These are phyloP conservation scores for Vitis riparia DNA, from an alignment of 164 flowering plant species.

Conservation along the genomic window DNA sequence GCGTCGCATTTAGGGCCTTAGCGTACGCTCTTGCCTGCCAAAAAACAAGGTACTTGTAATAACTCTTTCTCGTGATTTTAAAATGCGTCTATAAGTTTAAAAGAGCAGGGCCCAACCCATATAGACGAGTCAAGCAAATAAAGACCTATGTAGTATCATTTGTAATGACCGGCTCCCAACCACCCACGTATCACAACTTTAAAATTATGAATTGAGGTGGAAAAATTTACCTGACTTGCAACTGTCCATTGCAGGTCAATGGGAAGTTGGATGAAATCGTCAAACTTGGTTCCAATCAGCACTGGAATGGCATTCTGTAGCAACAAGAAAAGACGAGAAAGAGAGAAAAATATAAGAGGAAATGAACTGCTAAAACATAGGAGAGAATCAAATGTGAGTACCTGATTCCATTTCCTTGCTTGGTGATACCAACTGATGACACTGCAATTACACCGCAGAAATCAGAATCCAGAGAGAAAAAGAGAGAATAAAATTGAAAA, in stretches of 20 bases:
- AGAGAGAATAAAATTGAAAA: too few relatives aligned
- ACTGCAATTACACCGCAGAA: conserved; percentile 25
- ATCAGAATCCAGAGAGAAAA: background rate
- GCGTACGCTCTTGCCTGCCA: conserved; percentile 46
- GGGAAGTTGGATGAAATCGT: conserved; percentile 55
- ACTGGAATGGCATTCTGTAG: conserved; percentile 44
- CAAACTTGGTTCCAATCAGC: conserved; percentile 48
- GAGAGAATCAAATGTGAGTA: conserved; percentile 4
- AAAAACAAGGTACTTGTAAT: background rate
- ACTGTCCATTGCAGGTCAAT: conserved; percentile 52
- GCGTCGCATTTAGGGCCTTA: conserved; percentile 44
- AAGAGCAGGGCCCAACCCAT: too few relatives aligned
- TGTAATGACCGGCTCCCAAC: too few relatives aligned
- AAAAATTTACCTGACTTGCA: conserved; percentile 40
- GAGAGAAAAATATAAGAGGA: background rate
- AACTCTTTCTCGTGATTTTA: too few relatives aligned
- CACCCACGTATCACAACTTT: too few relatives aligned
- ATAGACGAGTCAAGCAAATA: too few relatives aligned
- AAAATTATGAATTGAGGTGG: too few relatives aligned
- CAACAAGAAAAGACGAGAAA: background rate
- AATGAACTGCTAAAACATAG: background rate
- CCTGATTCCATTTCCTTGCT: conserved; percentile 47
- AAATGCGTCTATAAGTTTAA: too few relatives aligned
- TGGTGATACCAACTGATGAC: conserved; percentile 38
- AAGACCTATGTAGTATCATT: too few relatives aligned